Evolutionary conservation across 2,329 filamentous ascomycete genomes (phyloP).

Genomic region (Aspergillus vadensis): DNA sequence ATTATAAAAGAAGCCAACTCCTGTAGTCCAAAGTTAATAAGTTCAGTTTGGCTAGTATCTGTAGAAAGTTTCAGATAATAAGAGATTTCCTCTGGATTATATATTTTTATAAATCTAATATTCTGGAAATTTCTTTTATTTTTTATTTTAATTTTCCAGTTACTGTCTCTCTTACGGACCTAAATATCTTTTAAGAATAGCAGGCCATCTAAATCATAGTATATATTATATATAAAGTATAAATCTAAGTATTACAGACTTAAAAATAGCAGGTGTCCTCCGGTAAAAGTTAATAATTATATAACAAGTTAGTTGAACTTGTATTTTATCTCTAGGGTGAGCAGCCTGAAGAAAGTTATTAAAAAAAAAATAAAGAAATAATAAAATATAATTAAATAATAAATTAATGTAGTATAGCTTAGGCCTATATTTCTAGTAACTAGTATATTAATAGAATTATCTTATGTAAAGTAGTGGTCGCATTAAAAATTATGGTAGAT

Average conservation of each 20-base stretch:
- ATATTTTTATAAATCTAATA: slow-evolving; percentile 6
- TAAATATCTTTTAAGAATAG: slow-evolving; percentile 6
- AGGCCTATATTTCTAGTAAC: too few species aligned
- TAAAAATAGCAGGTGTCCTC: not conserved
- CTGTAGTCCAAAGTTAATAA: not conserved
- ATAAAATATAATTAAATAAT: too few species aligned
- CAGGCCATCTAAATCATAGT: slow-evolving; percentile 3
- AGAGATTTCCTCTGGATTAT: not conserved
- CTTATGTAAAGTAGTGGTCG: too few species aligned
- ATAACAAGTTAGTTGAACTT: not conserved
- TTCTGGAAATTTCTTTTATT: slow-evolving; percentile 2
- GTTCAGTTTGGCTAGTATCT: not conserved
- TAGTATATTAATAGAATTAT: too few species aligned
- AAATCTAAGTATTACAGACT: not conserved
- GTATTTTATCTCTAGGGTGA: slow-evolving; percentile 9
- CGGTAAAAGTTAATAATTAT: not conserved
- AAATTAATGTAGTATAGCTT: too few species aligned
- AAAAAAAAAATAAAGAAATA: too few species aligned
- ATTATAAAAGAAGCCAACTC: slow-evolving; percentile 1
- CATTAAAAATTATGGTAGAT: too few species aligned
- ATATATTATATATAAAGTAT: slow-evolving; percentile 6
- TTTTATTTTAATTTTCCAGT: slow-evolving; percentile 11
- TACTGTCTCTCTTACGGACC: slow-evolving; percentile 2
- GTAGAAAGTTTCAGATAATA: not conserved
- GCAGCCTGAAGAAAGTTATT: not conserved